Conservation (phyloP, 768 basidiomycete genomes). For the Suillus alpinus region DNA sequence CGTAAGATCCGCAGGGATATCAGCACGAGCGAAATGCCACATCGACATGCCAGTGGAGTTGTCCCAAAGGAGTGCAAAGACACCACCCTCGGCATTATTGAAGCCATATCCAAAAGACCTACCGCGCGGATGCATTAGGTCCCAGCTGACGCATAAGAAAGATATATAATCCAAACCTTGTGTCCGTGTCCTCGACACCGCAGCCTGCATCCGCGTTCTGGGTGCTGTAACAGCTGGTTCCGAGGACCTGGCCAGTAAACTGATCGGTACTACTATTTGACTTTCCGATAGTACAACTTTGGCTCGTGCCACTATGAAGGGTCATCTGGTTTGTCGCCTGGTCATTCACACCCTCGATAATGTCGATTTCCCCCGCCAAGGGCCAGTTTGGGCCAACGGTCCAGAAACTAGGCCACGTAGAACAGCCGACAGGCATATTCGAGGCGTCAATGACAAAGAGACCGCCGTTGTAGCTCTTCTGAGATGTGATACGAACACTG, state of each 20-base stretch:
- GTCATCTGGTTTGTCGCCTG: slow-evolving; percentile 60
- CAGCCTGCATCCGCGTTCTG: slow-evolving; percentile 46
- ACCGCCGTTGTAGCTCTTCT: slow-evolving; percentile 60
- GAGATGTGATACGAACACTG: slow-evolving; percentile 67
- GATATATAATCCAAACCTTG: background rate
- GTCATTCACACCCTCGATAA: slow-evolving; percentile 70
- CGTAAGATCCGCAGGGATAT: slow-evolving; percentile 52
- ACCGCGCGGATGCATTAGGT: slow-evolving; percentile 19
- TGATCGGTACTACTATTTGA: slow-evolving; percentile 1
- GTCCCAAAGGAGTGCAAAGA: slow-evolving; percentile 58
- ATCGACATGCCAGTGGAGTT: slow-evolving; percentile 43
- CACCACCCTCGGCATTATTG: slow-evolving; percentile 43
- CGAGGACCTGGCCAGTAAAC: slow-evolving; percentile 23
- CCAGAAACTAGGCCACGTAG: slow-evolving; percentile 62
- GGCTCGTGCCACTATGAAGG: slow-evolving; percentile 54
- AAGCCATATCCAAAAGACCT: slow-evolving; percentile 41
- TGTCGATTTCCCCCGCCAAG: slow-evolving; percentile 61
- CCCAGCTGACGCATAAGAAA: slow-evolving; percentile 29
- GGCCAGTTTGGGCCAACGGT: slow-evolving; percentile 55
- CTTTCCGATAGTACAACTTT: slow-evolving; percentile 28
- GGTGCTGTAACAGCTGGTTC: slow-evolving; percentile 40
- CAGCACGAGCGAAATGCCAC: slow-evolving; percentile 53
- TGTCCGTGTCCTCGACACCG: slow-evolving; percentile 41
- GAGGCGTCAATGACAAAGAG: slow-evolving; percentile 74
- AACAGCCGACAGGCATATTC: slow-evolving; percentile 70